A percentile compares a stretch with the other conserved stretches of the same genome.
These are phyloP conservation scores for Fusarium scirpi DNA, from an alignment of 2,329 filamentous ascomycete genomes.

Conservation along the genomic window DNA sequence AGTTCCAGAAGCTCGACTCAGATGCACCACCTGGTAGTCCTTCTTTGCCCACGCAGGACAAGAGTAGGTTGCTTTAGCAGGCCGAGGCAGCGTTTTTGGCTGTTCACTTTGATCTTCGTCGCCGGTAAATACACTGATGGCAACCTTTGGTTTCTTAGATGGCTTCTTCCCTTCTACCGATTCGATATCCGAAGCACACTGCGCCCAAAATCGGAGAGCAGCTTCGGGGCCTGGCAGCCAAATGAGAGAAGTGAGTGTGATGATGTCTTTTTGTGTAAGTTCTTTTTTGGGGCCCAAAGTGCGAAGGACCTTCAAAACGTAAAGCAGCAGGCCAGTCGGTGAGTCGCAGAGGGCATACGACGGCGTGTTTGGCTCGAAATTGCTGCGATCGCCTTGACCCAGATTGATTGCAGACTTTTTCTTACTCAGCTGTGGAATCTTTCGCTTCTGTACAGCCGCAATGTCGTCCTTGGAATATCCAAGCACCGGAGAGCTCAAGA, in stretches of 20 bases:
- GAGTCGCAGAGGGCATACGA: slow-evolving; percentile 73
- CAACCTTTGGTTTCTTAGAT: slow-evolving; percentile 54
- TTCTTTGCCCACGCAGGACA: slow-evolving; percentile 63
- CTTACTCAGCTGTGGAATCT: slow-evolving; percentile 17
- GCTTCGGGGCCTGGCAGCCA: slow-evolving; percentile 76
- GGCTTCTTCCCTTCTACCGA: slow-evolving; percentile 40
- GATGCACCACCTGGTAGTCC: slow-evolving; percentile 58
- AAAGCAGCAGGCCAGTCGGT: slow-evolving; percentile 67
- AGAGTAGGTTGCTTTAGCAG: slow-evolving; percentile 51
- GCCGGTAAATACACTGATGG: slow-evolving; percentile 62
- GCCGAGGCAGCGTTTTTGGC: slow-evolving; percentile 39
- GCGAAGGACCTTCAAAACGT: slow-evolving; percentile 62
- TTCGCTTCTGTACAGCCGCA: slow-evolving; percentile 51
- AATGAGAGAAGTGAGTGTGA: slow-evolving; percentile 70
- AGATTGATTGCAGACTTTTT: slow-evolving; percentile 37
- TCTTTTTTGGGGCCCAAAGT: slow-evolving; percentile 55
- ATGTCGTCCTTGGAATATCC: slow-evolving; percentile 69
- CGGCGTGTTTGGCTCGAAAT: slow-evolving; percentile 65
- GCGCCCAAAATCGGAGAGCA: slow-evolving; percentile 67
- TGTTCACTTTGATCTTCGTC: slow-evolving; percentile 42
- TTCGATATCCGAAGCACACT: slow-evolving; percentile 55
- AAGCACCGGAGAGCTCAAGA: slow-evolving; percentile 62
- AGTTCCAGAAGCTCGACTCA: slow-evolving; percentile 54
- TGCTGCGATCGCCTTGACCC: slow-evolving; percentile 48
- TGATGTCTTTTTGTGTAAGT: slow-evolving; percentile 64